A percentile compares a stretch with the other conserved stretches of the same genome.
Evolutionary conservation across 2,329 filamentous ascomycete species (phyloP).

Genomic region (Colletotrichum simmondsii): DNA sequence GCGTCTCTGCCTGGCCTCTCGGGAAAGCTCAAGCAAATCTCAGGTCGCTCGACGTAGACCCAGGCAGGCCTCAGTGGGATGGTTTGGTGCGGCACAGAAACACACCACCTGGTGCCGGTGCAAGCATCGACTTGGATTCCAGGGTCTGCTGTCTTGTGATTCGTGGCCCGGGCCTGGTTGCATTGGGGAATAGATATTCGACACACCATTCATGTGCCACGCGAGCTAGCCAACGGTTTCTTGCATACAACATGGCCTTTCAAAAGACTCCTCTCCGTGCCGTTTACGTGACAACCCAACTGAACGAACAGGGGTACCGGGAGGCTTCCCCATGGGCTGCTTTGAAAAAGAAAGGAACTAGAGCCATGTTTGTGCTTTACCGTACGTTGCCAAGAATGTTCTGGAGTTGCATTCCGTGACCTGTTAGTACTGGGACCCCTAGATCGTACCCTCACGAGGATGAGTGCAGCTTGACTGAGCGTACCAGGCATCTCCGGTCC

Average conservation of each 20-base stretch:
- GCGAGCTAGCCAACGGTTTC: not conserved
- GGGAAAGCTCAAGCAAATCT: conserved; percentile 8
- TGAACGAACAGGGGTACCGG: not conserved
- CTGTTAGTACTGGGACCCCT: not conserved
- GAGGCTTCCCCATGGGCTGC: not conserved
- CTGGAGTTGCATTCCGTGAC: not conserved
- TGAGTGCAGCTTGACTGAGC: not conserved
- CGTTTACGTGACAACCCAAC: conserved; percentile 11
- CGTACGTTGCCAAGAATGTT: not conserved
- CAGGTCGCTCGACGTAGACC: conserved; percentile 13
- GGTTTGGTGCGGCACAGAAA: conserved; percentile 20
- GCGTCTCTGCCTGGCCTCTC: conserved; percentile 14
- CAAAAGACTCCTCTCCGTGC: conserved; percentile 14
- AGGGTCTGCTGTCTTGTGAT: conserved; percentile 1
- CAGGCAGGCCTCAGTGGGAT: conserved; percentile 2
- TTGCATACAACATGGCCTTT: not conserved
- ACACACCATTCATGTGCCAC: conserved; percentile 6
- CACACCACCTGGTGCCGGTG: conserved; percentile 17
- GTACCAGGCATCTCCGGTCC: conserved; percentile 18
- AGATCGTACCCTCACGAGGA: not conserved
- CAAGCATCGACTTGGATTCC: not conserved
- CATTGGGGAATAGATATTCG: not conserved
- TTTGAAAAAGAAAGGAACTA: not conserved
- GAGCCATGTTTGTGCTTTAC: not conserved
- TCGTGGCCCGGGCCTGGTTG: conserved; percentile 9